Base-by-base conservation (phyloP, 106 monocot species). In the Dendrobium chrysotoxum region DNA sequence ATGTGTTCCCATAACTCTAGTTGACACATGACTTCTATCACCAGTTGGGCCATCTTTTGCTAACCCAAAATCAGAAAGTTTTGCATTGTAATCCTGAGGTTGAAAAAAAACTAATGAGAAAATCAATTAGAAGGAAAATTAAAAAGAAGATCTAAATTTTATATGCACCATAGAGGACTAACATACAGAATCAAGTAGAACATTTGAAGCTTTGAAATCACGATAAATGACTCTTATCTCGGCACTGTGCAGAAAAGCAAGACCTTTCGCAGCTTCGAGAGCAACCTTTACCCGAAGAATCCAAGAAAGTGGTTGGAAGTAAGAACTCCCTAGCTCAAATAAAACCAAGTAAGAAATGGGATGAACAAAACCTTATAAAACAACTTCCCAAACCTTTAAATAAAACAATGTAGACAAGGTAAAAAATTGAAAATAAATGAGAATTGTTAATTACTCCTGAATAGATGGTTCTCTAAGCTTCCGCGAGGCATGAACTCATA, bases 41-140 rank as follows among this genome's bases (percentile, higher is more conserved):
- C 70, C 70, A 71, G 70, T 71, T 71, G 70, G 70, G 16, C 70
- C 70, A 71, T 71, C 70, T 71, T 71, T 71, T 30, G 70, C 70
- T 71, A 71, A 71, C 7, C 70, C 70, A 71, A 71, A 71, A 71
- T 71, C 30, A 71, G 70, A 71, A 16, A 71, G 70, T 28, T 65
- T 65, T 7, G n/a, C 65, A 65, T 65, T n/a, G n/a, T 65, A 65
- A 28, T 67, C 25, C 67, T 67, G 67, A 25, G 28, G 1, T 67
- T n/a, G 23, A n/a, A n/a, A 66, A 17, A 50, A 64, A 42, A 18
- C 72, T 67, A 35, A 44, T 40, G 40, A 21, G 10, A 20, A 3
- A 21, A 4, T 40, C 7, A 40, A 44, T 8, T 35, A n/a, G 2
- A 46, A 20, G 64, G 30, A 70, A 17, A 25, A 30, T 40, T 57